phyloP scores from a whole-genome alignment of 2,329 filamentous ascomycete species.

The Aspergillus floridensis region DNA sequence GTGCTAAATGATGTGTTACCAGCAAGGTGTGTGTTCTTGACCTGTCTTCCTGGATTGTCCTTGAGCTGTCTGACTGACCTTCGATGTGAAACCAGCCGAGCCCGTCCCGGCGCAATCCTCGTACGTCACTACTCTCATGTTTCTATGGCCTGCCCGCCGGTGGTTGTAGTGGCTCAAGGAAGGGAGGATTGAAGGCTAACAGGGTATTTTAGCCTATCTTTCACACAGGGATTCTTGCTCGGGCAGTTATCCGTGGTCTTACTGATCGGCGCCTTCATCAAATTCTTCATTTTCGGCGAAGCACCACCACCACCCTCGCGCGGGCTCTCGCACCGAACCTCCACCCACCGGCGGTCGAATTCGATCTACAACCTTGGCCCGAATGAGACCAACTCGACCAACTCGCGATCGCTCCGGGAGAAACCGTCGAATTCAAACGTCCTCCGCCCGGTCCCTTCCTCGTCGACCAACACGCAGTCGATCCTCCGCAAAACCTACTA shows the following conservation, averaged over 20 bases:
- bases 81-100: slow-evolving; percentile 25
- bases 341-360: slow-evolving; percentile 73
- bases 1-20: slow-evolving; percentile 32
- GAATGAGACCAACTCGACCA: slow-evolving; percentile 44
- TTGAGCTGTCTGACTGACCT: slow-evolving; percentile 16
- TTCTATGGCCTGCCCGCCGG: not conserved
- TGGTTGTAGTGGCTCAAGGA: not conserved
- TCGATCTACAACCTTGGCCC: slow-evolving; percentile 51
- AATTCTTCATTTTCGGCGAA: slow-evolving; percentile 99
- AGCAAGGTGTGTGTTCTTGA: slow-evolving; percentile 26
- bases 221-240: slow-evolving; percentile 88
- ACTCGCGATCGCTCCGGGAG: slow-evolving; percentile 45
- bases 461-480: slow-evolving; percentile 75
- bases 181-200: slow-evolving; percentile 1
- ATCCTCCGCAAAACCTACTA: slow-evolving; percentile 98
- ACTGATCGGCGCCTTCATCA: slow-evolving; percentile 91
- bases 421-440: slow-evolving; percentile 63
- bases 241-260: slow-evolving; percentile 91
- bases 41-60: not conserved
- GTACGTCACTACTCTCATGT: slow-evolving; percentile 28
- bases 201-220: slow-evolving; percentile 64
- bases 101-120: slow-evolving; percentile 40
- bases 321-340: slow-evolving; percentile 70
- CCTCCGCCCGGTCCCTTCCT: slow-evolving; percentile 67
- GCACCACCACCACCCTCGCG: slow-evolving; percentile 79